A percentile compares a stretch with the other conserved stretches of the same genome.
phyloP scores from a whole-genome alignment of 2,329 filamentous ascomycete genomes.

The Fusarium abutilonis region DNA sequence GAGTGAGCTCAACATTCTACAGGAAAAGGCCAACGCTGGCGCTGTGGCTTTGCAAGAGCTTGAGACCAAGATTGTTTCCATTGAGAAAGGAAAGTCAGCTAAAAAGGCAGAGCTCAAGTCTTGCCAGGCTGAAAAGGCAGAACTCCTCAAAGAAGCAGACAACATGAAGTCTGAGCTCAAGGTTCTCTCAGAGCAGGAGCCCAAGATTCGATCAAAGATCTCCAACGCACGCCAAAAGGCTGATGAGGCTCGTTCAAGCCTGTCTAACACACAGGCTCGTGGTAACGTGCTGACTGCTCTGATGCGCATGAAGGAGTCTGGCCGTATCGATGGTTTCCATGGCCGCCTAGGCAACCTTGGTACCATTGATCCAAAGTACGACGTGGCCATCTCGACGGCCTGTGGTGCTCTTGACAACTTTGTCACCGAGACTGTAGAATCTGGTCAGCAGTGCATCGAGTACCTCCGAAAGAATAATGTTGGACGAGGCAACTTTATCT shows the following conservation, averaged over 20 bases:
- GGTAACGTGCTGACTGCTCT: slow-evolving; percentile 91
- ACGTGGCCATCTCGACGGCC: slow-evolving; percentile 97
- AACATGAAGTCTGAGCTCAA: slow-evolving; percentile 77
- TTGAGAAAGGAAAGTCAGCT: slow-evolving; percentile 74
- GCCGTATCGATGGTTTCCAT: slow-evolving; percentile 96
- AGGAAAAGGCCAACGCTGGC: slow-evolving; percentile 88
- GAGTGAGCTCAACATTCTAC: slow-evolving; percentile 90
- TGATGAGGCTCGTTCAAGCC: slow-evolving; percentile 90
- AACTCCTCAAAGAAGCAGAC: slow-evolving; percentile 77
- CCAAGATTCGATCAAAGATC: slow-evolving; percentile 82
- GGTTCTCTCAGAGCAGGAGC: slow-evolving; percentile 79
- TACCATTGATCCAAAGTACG: slow-evolving; percentile 91
- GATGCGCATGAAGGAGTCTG: slow-evolving; percentile 95
- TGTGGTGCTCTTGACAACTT: slow-evolving; percentile 93
- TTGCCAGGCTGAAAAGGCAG: slow-evolving; percentile 76
- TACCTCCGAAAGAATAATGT: slow-evolving; percentile 97
- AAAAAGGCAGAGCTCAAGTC: slow-evolving; percentile 81
- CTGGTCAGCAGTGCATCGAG: slow-evolving; percentile 97
- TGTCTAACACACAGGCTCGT: slow-evolving; percentile 90
- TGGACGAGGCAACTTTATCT: slow-evolving; percentile 95
- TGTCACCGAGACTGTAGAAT: slow-evolving; percentile 94
- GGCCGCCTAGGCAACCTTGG: slow-evolving; percentile 94
- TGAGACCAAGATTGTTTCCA: slow-evolving; percentile 77
- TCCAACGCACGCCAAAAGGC: slow-evolving; percentile 93
- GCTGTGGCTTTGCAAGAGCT: slow-evolving; percentile 85